Conservation (phyloP, 83 land plant species). For the Picea engelmannii region DNA sequence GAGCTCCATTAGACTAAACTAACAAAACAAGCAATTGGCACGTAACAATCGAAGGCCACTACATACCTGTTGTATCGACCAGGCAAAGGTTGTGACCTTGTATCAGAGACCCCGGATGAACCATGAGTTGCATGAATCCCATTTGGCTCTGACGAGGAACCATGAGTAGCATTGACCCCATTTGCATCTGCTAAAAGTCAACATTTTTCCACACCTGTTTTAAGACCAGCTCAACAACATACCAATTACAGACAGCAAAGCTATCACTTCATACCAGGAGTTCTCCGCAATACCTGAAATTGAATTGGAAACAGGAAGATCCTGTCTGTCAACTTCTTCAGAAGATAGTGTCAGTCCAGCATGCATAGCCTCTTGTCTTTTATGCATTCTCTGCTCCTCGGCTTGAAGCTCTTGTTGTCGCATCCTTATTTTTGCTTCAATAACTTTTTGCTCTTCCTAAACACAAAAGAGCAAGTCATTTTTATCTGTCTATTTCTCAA, state of each 20-base stretch:
- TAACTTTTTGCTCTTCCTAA: conserved; percentile 95
- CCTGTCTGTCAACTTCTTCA: conserved; percentile 6
- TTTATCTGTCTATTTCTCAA: background rate
- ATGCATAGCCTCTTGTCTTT: conserved; percentile 37
- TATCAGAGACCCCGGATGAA: conserved; percentile 16
- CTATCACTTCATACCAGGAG: background rate
- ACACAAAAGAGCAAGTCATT: conserved; percentile 1
- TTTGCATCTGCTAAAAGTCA: conserved; percentile 10
- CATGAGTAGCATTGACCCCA: conserved; percentile 26
- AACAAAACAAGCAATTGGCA: no score
- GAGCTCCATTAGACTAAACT: background rate
- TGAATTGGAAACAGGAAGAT: conserved; percentile 8
- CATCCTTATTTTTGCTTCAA: conserved; percentile 95
- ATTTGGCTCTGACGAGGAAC: conserved; percentile 21
- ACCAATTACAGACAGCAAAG: background rate
- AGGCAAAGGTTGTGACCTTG: conserved; percentile 21
- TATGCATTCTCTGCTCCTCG: conserved; percentile 71
- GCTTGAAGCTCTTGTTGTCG: conserved; percentile 81
- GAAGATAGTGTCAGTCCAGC: conserved; percentile 8
- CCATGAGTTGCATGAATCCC: conserved; percentile 29
- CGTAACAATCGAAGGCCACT: no score
- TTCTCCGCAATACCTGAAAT: conserved; percentile 4
- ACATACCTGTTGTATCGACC: conserved; percentile 35
- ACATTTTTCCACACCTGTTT: background rate
- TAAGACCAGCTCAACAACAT: background rate